Conservation (phyloP, 225 moss, liverwort and hornwort genomes). For the Bryum argenteum region DNA sequence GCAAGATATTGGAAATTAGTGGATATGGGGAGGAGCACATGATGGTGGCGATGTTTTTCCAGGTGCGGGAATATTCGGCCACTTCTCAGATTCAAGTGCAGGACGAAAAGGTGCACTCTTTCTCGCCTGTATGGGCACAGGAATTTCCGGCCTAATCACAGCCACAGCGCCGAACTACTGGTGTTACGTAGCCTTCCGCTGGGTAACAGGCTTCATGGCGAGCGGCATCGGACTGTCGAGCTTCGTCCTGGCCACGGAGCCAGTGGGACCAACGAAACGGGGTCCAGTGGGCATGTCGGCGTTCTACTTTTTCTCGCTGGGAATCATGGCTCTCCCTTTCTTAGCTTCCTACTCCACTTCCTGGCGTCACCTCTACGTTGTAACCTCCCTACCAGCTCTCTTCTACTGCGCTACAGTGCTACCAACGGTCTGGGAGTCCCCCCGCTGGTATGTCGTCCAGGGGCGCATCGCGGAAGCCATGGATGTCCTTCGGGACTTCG, state of each 20-base stretch:
- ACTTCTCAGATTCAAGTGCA: slow-evolving; percentile 68
- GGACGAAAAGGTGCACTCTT: slow-evolving; percentile 76
- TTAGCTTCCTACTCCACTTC: slow-evolving; percentile 58
- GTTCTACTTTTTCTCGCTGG: slow-evolving; percentile 84
- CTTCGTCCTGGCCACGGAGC: slow-evolving; percentile 79
- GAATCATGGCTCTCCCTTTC: slow-evolving; percentile 61
- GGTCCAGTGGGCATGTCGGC: slow-evolving; percentile 87
- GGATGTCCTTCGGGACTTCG: slow-evolving; percentile 60
- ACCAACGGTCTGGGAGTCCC: slow-evolving; percentile 75
- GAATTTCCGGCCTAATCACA: slow-evolving; percentile 51
- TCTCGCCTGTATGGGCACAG: slow-evolving; percentile 53
- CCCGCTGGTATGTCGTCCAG: slow-evolving; percentile 80
- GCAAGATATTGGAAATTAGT: too few relatives aligned
- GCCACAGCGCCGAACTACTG: slow-evolving; percentile 55
- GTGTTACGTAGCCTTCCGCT: slow-evolving; percentile 55
- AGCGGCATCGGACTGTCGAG: slow-evolving; percentile 71
- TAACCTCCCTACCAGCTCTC: slow-evolving; percentile 57
- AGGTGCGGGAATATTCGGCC: slow-evolving; percentile 77
- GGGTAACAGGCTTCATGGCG: slow-evolving; percentile 57
- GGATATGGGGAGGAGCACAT: too few relatives aligned
- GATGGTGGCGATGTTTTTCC: slow-evolving; percentile 13
- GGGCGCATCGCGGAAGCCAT: slow-evolving; percentile 73
- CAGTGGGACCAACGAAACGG: slow-evolving; percentile 73
- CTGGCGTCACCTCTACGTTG: slow-evolving; percentile 68
- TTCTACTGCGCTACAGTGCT: slow-evolving; percentile 55